Conservation (phyloP, 805 yeast species). For the Babjeviella inositovora region DNA sequence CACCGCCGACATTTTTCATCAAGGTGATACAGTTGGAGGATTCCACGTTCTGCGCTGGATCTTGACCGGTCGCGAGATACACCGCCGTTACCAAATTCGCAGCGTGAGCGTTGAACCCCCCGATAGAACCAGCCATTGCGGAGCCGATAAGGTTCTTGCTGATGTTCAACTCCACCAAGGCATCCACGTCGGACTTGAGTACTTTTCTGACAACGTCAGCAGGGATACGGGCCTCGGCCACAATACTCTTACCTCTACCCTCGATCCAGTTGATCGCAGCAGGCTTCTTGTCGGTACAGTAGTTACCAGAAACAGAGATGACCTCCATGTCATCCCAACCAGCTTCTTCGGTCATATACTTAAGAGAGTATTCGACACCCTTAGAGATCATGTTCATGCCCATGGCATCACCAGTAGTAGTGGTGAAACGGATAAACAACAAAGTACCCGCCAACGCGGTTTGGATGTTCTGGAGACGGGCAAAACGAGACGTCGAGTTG, state of each 20-base stretch:
- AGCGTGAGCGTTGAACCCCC: conserved; percentile 98
- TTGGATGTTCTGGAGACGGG: conserved; percentile 78
- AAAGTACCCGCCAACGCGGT: conserved; percentile 91
- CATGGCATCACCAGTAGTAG: conserved; percentile 99
- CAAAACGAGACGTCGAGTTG: conserved; percentile 94
- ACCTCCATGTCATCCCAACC: conserved; percentile 93
- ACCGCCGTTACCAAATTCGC: conserved; percentile 93
- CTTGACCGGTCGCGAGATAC: conserved; percentile 92
- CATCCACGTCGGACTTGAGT: conserved; percentile 82
- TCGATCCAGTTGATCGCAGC: conserved; percentile 99
- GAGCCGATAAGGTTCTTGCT: conserved; percentile 88
- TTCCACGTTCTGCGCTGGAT: conserved; percentile 99
- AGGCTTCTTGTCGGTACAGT: conserved; percentile 94
- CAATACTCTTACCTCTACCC: conserved; percentile 97
- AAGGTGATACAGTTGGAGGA: conserved; percentile 94
- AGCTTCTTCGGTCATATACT: conserved; percentile 70
- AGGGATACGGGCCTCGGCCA: conserved; percentile 90
- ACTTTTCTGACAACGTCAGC: conserved; percentile 66
- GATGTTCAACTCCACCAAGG: conserved; percentile 79
- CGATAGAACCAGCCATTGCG: conserved; percentile 96
- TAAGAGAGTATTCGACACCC: conserved; percentile 84
- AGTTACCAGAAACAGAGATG: conserved; percentile 90
- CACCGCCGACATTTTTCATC: conserved; percentile 73
- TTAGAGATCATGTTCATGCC: conserved; percentile 99
- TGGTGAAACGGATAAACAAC: conserved; percentile 80